Conservation (phyloP, 129 eudicot species). For the Oenanthe sinensis region DNA sequence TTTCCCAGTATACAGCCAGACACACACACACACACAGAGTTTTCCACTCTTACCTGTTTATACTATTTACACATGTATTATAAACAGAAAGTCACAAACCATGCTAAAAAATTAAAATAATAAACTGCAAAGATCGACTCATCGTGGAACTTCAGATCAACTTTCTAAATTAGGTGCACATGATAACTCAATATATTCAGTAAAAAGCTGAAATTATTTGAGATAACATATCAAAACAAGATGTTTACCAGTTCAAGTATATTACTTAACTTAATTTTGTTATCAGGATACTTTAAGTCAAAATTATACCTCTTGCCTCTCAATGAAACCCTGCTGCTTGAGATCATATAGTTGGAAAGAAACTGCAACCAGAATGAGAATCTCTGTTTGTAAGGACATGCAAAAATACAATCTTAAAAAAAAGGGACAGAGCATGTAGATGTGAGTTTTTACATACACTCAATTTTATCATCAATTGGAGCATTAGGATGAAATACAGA, state of each 20-base stretch:
- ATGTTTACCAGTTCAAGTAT: background rate
- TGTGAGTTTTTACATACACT: conserved; percentile 38
- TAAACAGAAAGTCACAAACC: background rate
- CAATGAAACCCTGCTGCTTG: conserved; percentile 94
- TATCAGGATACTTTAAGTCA: background rate
- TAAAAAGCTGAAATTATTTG: background rate
- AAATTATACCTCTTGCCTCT: conserved; percentile 73
- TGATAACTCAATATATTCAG: background rate
- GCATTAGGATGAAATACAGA: conserved; percentile 95
- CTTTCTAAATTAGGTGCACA: background rate
- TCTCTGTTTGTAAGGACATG: background rate
- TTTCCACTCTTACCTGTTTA: background rate
- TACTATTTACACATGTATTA: background rate
- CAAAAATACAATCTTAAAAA: background rate
- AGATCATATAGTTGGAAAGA: conserved; percentile 89
- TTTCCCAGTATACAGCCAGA: background rate
- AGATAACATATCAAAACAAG: background rate
- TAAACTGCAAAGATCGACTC: background rate
- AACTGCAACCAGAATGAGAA: conserved; percentile 38
- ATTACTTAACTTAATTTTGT: background rate
- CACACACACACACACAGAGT: background rate
- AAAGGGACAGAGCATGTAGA: background rate
- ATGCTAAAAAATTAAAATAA: background rate
- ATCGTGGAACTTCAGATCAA: background rate
- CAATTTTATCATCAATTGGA: conserved; percentile 80